Evolutionary conservation across 352 stramenopile species (phyloP), one percentile per base, ranked within the genome.

Genomic region (Nothophytophthora sp.): DNA sequence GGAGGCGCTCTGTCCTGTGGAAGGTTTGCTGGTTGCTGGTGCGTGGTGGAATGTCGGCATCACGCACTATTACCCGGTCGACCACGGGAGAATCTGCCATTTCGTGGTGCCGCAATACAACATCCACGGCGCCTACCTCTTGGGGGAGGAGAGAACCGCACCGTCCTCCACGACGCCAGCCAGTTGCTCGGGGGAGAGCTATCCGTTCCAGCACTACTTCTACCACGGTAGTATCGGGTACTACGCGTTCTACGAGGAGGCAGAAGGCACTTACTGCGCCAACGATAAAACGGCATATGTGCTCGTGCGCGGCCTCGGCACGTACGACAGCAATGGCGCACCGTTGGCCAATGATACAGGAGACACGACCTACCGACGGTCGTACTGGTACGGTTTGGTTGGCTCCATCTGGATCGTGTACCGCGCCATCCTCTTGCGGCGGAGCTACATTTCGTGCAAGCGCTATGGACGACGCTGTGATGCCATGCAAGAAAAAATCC

Each of bases 241-340:
- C 25, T 65, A 53, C 49, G 35, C 60, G 1, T 70, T 70, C 34
- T 70, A 70, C 39, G 54, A 64, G 28, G 60, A 70, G 36, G 60
- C 43, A 2, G 22, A 30, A 10, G 60, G 60, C 1, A 59, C 44
- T 6, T 70, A 47, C 25, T 70, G 49, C 12, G 24, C 7, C 9
- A 18, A 37, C 2, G 60, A 65, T 27, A 50, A 53, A 19, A 61
- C 44, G 2, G 49, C 48, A 18, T 64, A 60, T n/a, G 46, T 67
- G 49, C 25, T 33, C 11, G 52, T 65, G 24, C 20, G 25, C 25
- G 52, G 44, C 8, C 39, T 69, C 5, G 55, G 54, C 15, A 61
- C 55, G 11, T 20, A 54, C 1, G 54, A 69, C 34, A 37, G 22
- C 15, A 69, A 65, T 32, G 45, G 39, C 16, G 40, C 32, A n/a